Evolutionary conservation across 2,329 filamentous ascomycete species (phyloP), one percentile per base, ranked within the genome.

Genomic region (Alternaria arborescens): DNA sequence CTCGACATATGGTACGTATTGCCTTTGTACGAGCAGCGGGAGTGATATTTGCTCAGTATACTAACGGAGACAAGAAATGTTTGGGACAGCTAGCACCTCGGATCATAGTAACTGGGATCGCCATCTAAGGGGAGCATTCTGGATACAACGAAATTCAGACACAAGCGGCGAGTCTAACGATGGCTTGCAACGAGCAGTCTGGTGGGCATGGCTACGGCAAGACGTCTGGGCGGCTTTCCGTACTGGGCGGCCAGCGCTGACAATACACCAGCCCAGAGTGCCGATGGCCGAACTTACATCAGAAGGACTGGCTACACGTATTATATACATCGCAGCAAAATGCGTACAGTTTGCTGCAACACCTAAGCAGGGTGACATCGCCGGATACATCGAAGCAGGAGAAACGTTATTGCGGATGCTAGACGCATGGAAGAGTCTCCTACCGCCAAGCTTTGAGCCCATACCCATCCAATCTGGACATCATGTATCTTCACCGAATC

Each of bases 201-300:
- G 87, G 87, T 90, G 88, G 87, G 84, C 85, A 0, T 89, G 87
- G 87, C 76, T 89, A 5, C 79, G 86, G 24, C 87, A 90, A 70
- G 87, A 90, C 68, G 81, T 88, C 0, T 89, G 87, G 87, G 87
- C 86, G 2, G 87, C 87, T 0, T 88, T 89, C 63, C 81, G 86
- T 0, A 87, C 88, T 65, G 80, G 81, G 22, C 77, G 87, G 5
- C 81, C 83, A 3, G 82, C 83, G 7, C 82, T 88, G 64, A 88
- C 82, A 43, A 87, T 87, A 54, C 89, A 87, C 83, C 81, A 79
- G 48, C 86, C 86, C 0, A 83, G 79, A 7, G 84, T 82, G 55
- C 75, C 79, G 0, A 83, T 84, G 52, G 68, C 77, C 1, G 78
- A 81, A 3, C 78, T 88, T 43, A 79, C 80, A 10, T 78, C 81